Evolutionary conservation across 2,329 filamentous ascomycete species (phyloP).

Genomic region (Claviceps sorghi): DNA sequence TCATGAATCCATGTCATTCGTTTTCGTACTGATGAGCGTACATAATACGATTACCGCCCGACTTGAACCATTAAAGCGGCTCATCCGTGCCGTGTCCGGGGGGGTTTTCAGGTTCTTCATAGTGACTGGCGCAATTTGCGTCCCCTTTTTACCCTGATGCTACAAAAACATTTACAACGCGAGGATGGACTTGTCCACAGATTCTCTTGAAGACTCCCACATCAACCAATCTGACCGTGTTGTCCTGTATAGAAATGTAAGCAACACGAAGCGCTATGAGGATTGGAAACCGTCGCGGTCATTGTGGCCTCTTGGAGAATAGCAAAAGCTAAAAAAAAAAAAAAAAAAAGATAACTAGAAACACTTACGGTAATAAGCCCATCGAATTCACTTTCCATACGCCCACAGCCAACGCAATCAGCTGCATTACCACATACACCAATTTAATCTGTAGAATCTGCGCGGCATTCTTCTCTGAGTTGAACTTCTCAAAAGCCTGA

Average conservation of each 20-base stretch:
- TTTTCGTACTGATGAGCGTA: neutral
- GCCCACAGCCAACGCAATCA: conserved; percentile 68
- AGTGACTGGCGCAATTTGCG: neutral
- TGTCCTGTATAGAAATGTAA: conserved; percentile 40
- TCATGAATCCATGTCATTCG: neutral
- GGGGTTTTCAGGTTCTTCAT: neutral
- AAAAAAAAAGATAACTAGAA: neutral
- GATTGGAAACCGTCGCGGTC: neutral
- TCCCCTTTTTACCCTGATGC: neutral
- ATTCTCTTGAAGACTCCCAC: conserved; percentile 68
- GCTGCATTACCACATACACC: conserved; percentile 76
- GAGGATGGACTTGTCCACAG: conserved; percentile 50
- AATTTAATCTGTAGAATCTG: conserved; percentile 73
- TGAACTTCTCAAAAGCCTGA: conserved; percentile 78
- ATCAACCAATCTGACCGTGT: conserved; percentile 95
- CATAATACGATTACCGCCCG: neutral
- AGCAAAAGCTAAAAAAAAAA: neutral
- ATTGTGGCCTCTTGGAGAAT: neutral
- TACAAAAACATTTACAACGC: conserved; percentile 19
- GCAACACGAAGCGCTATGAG: neutral
- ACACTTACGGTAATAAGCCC: conserved; percentile 75
- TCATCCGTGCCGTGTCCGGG: neutral
- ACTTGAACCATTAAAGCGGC: neutral
- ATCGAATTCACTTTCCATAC: conserved; percentile 96
- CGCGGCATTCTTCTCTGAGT: conserved; percentile 60